A percentile compares a stretch with the other conserved stretches of the same genome.
phyloP scores from a whole-genome alignment of 257 asterid genomes.

The Solanum raphanifolium region DNA sequence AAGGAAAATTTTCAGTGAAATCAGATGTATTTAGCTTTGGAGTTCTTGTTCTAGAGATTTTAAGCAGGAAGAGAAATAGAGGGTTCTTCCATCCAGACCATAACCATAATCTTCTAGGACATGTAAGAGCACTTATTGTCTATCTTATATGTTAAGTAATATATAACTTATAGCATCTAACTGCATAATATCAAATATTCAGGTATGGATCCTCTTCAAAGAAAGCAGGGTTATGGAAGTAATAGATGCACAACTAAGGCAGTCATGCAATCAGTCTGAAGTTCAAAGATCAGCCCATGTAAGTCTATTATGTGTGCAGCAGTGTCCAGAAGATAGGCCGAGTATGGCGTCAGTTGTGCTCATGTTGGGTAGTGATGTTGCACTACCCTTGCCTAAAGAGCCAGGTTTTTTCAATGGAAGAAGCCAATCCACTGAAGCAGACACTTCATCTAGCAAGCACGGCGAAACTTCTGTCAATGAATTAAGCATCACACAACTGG shows the following conservation, averaged over 20 bases:
- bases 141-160: not conserved
- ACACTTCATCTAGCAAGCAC: not conserved
- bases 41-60: not conserved
- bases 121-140: not conserved
- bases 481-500: not conserved
- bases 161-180: not conserved
- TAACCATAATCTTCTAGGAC: not conserved
- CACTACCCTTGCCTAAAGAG: not conserved
- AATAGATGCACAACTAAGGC: not conserved
- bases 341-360: not conserved
- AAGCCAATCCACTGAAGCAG: not conserved
- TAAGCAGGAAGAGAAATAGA: not conserved
- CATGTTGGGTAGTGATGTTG: not conserved
- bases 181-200: not conserved
- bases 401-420: not conserved
- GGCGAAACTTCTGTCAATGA: not conserved
- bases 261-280: not conserved
- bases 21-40: not conserved
- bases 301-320: not conserved
- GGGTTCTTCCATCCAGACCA: not conserved
- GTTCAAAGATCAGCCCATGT: not conserved
- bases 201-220: not conserved
- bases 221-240: not conserved
- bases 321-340: not conserved
- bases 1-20: not conserved